Evolutionary conservation across 148 eudicot species (phyloP).

Genomic region (Rhododendron simsii): DNA sequence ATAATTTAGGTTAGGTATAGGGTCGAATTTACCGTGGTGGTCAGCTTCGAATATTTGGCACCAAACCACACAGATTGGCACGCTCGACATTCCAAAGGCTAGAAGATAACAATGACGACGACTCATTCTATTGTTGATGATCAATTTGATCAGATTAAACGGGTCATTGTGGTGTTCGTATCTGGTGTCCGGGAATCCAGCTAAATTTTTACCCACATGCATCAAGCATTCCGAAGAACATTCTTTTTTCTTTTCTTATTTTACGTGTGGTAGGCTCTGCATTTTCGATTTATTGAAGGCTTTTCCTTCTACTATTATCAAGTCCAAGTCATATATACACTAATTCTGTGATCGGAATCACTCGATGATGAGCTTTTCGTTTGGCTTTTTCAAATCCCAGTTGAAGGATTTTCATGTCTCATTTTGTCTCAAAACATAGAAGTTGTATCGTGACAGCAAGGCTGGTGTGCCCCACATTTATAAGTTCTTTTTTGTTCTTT

Average conservation of each 20-base stretch:
- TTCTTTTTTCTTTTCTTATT: too few relatives aligned
- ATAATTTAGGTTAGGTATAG: neutral
- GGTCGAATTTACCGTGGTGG: neutral
- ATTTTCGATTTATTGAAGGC: too few relatives aligned
- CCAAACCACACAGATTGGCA: too few relatives aligned
- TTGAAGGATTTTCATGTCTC: neutral
- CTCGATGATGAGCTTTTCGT: neutral
- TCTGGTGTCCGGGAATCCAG: too few relatives aligned
- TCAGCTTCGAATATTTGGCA: neutral
- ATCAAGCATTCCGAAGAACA: too few relatives aligned
- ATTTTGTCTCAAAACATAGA: neutral
- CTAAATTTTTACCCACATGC: too few relatives aligned
- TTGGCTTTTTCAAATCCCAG: neutral
- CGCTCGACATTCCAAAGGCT: neutral
- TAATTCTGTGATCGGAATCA: neutral
- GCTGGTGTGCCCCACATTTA: too few relatives aligned
- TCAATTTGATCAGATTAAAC: too few relatives aligned
- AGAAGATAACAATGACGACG: too few relatives aligned
- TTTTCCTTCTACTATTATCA: too few relatives aligned
- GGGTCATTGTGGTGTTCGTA: neutral
- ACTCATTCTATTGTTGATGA: too few relatives aligned
- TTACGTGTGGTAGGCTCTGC: too few relatives aligned
- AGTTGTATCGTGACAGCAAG: neutral
- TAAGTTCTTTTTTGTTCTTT: neutral
- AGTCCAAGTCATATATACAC: neutral